Base-by-base conservation (phyloP, 306 rosid genomes). In the Gleditsia sinensis region DNA sequence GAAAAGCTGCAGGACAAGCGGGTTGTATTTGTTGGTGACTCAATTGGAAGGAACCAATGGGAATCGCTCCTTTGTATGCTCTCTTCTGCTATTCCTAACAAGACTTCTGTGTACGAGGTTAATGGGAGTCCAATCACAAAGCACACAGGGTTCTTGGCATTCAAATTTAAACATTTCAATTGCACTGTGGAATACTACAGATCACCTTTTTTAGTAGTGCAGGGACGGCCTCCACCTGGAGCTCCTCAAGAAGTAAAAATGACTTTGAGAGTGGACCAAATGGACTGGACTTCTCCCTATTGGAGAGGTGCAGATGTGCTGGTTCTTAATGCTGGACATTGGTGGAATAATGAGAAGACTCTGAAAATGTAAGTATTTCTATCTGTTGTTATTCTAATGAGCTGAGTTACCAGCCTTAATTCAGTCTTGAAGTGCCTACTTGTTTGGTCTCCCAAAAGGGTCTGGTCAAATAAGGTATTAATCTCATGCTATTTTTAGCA, bases 21-120 rank as follows among this genome's bases (percentile, higher is more conserved):
- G 24, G 69, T 93, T 42, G 90, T 91, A 45, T 93, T 93, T 84
- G 96, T 86, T 20, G 98, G 98, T 7, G 98, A 93, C 74, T 93
- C 98, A n/a, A 82, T 93, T 66, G 98, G 93, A 74, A 89, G 98
- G 84, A 93, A 93, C 82, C 98, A 93, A 40, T 91, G 97, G 98
- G 98, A 91, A 72, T 93, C 98, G 5, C 88, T 93, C 30, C 96
- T 93, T 63, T 93, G 98, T 69, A 83, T 93, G 96, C 91, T 93
- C 40, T 87, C 97, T 75, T 85, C 92, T 55, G 92, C 42, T 0
- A 33, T 93, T 74, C 34, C 81, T 17, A 79, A 93, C 82, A 85
- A 89, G 84, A 67, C 81, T 70, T 43, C 83, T 39, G 75, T 91
- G 34, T 85, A 88, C n/a, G 98, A 93, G 80, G 89, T 89, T 72